phyloP scores from a whole-genome alignment of 1,139 yeast species.

The Geotrichum reessii region DNA sequence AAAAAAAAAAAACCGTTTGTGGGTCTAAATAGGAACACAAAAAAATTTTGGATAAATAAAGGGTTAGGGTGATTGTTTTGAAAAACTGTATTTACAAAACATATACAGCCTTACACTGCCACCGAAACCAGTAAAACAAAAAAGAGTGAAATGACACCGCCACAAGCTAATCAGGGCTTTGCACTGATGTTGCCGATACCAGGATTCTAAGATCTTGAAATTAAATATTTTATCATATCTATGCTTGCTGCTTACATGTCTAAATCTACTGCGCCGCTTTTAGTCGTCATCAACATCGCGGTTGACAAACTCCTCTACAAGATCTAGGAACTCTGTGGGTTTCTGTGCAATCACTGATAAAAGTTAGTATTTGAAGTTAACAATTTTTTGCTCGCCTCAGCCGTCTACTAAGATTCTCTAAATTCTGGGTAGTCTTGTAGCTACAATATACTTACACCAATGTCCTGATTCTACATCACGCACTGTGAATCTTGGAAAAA shows the following conservation, averaged over 20 bases:
- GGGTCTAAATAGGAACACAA: too few species aligned
- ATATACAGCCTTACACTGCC: too few species aligned
- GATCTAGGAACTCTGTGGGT: conserved; percentile 26
- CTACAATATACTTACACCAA: conserved; percentile 47
- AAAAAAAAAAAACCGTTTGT: too few species aligned
- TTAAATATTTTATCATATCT: background rate
- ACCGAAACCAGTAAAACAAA: background rate
- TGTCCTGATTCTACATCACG: conserved; percentile 81
- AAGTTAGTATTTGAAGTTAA: background rate
- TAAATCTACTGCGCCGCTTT: background rate
- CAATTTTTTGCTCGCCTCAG: too few species aligned
- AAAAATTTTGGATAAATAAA: too few species aligned
- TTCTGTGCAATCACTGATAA: conserved; percentile 27
- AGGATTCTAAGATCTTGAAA: background rate
- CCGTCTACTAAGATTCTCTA: background rate
- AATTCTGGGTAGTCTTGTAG: background rate
- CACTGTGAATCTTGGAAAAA: conserved; percentile 72
- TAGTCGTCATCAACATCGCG: conserved; percentile 16
- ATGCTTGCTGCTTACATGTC: background rate
- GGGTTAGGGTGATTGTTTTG: background rate
- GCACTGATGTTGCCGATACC: background rate
- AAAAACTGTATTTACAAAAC: too few species aligned
- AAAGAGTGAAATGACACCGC: background rate
- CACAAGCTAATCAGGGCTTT: background rate
- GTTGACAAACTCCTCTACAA: conserved; percentile 14